Base-by-base conservation (phyloP, 176 grass and related monocot species). In the Puya raimondii region DNA sequence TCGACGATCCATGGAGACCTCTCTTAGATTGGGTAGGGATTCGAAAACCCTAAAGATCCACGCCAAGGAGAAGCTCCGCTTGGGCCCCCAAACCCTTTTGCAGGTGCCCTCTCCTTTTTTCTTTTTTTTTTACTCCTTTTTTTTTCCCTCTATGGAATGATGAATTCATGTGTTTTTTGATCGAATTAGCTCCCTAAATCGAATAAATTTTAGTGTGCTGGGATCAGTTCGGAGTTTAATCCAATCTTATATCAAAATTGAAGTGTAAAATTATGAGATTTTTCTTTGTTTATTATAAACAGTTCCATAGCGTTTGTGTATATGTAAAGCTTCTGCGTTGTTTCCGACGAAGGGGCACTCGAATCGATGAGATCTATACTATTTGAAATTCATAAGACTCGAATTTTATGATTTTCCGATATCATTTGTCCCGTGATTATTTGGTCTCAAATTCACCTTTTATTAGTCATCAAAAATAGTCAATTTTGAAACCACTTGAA, bases 61-160 rank as follows among this genome's bases (percentile, higher is more conserved):
- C 75, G 89, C 86, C 64, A 96, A 96, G 77, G 86, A 96, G 84
- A 92, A 85, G 81, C 72, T 96, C 47, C 79, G 76, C 69, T 53
- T 96, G 53, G 70, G 72, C 20, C 79, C 77, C 75, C 77, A 81
- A 59, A 78, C 80, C 5, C 86, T 89, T 17, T 66, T 96, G 29
- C 88, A 96, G 92, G 92, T 87, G 13, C 4, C 0, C 1, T 9
- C 11, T 48, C 10, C 23, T 17, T 50, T 53, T 26, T 13, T 59
- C 47, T 50, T 48, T 48, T 54, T 53, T n/a, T n/a, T n/a, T n/a
- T n/a, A n/a, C 18, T 4, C 23, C 11, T 15, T 61, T 26, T 8
- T n/a, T 18, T 10, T 1, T 9, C 15, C 15, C 21, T 0, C 10
- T n/a, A 13, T 21, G 22, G 17, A 12, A 13, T 27, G 50, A 22